These are phyloP conservation scores for Boletus rubescentipes DNA, from an alignment of 768 basidiomycete species.

Conservation along the genomic window DNA sequence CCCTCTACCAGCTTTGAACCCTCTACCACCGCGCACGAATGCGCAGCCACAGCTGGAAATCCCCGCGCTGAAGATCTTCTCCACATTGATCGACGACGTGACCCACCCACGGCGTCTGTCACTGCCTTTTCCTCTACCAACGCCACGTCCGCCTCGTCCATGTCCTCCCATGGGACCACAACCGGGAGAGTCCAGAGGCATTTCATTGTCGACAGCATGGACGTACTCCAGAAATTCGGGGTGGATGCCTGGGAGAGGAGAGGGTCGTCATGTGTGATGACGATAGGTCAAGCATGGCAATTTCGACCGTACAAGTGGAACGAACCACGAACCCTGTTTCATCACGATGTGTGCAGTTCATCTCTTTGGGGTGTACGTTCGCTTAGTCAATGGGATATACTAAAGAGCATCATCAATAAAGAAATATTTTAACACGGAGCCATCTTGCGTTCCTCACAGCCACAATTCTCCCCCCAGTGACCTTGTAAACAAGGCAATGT, in stretches of 20 bases:
- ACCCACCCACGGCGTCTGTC: constrained; percentile 36
- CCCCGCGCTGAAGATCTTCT: constrained; percentile 78
- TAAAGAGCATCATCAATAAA: too few relatives aligned
- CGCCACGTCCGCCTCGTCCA: neutral
- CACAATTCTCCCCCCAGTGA: too few relatives aligned
- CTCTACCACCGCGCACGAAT: constrained; percentile 69
- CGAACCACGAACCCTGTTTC: constrained; percentile 87
- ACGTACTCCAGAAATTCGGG: constrained; percentile 89
- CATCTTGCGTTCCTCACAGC: too few relatives aligned
- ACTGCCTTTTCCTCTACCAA: constrained; percentile 16
- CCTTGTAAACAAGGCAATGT: too few relatives aligned
- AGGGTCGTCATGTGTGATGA: constrained; percentile 96
- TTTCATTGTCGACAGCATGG: constrained; percentile 87
- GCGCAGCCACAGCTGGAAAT: constrained; percentile 67
- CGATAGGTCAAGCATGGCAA: constrained; percentile 98
- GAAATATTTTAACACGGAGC: too few relatives aligned
- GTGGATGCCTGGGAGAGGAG: constrained; percentile 92
- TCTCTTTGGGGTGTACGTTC: neutral
- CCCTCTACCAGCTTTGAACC: constrained; percentile 58
- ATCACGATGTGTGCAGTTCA: constrained; percentile 63
- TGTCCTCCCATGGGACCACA: constrained; percentile 24
- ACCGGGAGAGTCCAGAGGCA: constrained; percentile 52
- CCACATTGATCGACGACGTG: constrained; percentile 80
- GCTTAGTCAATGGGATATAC: constrained; percentile 87
- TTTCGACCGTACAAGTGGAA: constrained; percentile 98